Conservation (phyloP, 2,329 filamentous ascomycete species). For the Fusarium aywerte region DNA sequence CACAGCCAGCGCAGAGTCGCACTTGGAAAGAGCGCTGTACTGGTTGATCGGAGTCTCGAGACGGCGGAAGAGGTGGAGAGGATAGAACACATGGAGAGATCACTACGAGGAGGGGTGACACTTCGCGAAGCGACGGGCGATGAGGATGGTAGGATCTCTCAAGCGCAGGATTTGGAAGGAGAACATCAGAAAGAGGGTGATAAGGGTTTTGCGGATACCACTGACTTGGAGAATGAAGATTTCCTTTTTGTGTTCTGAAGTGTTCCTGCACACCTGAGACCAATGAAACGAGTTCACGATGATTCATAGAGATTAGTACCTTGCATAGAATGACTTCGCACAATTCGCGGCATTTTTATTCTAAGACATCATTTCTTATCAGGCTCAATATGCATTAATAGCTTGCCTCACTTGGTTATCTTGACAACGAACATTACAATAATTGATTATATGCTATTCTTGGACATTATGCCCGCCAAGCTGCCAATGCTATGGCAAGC, state of each 20-base stretch:
- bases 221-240: slow-evolving; percentile 71
- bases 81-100: slow-evolving; percentile 48
- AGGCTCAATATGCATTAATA: not conserved
- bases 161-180: slow-evolving; percentile 22
- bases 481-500: slow-evolving; percentile 14
- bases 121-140: slow-evolving; percentile 12
- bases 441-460: not conserved
- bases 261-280: not conserved
- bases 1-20: slow-evolving; percentile 65
- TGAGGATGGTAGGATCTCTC: slow-evolving; percentile 16
- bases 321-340: not conserved
- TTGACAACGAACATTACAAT: not conserved
- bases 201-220: slow-evolving; percentile 60
- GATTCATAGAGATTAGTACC: not conserved
- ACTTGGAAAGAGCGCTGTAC: slow-evolving; percentile 67
- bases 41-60: slow-evolving; percentile 70
- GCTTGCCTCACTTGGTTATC: not conserved
- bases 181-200: slow-evolving; percentile 24
- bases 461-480: not conserved
- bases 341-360: no score
- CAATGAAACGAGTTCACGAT: not conserved
- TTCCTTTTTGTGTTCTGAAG: slow-evolving; percentile 67
- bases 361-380: not conserved
- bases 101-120: slow-evolving; percentile 22
- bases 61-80: slow-evolving; percentile 56